Evolutionary conservation across 2,329 filamentous ascomycete species (phyloP), one percentile per base, ranked within the genome.

Genomic region (Beauveria australis): DNA sequence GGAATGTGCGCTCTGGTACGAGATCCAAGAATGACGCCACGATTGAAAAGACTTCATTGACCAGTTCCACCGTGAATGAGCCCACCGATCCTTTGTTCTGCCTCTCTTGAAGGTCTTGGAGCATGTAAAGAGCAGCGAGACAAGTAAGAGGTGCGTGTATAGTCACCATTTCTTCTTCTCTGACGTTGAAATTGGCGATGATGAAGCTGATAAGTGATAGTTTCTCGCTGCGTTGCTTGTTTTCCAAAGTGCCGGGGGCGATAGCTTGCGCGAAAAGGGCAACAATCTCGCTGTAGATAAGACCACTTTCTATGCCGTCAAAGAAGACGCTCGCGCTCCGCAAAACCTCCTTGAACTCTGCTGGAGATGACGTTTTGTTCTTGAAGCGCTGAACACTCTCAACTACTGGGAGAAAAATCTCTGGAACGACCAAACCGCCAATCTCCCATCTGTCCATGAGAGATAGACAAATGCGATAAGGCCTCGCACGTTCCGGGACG

Each of bases 401-500:
- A 67, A 99, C 84, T 28, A 93, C 87, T 3, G 92, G 89, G 16
- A 97, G 78, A 69, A 99, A 97, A 16, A 97, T 84, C 63, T 91
- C 87, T 0, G 92, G 90, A 1, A 97, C 88, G 52, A 99, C 86
- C 19, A 93, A 80, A 1, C 91, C 91, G 33, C 94, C 94, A 65
- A 99, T 93, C 72, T 99, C 94, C 92, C 92, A 97, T 62, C 92
- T 87, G 74, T 99, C 94, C 94, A 99, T 97, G 57, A 99, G 79
- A 18, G 95, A 97, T 2, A 97, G 81, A 68, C 92, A 95, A 64
- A 97, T 91, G 61, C 92, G 87, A 70, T 96, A 97, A 0, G 94
- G 93, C 44, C 87, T 86, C 22, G 92, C 91, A 70, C 87, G 82
- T 68, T 95, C 91, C 19, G 79, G 76, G 16, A 67, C 66, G 49